Base-by-base conservation (phyloP, 768 basidiomycete species). In the Hydnum rufescens region DNA sequence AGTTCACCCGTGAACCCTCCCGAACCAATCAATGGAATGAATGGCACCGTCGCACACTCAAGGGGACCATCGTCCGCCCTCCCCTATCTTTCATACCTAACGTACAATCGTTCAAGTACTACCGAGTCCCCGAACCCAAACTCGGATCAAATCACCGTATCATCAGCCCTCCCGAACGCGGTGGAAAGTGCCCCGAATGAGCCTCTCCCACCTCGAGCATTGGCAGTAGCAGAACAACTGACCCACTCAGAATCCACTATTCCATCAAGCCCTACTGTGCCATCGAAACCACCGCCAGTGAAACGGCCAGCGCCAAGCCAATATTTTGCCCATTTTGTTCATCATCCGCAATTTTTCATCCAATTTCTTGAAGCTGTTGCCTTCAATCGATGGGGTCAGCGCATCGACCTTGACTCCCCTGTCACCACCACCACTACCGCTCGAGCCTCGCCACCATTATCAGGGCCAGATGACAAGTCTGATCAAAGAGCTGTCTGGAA, bases 301-400 rank as follows among this genome's bases (percentile, higher is more conserved):
- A 28, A 76, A 60, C 68, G 73, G 0, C 82, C 88, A 0, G 89
- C 88, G 0, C 89, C 92, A 0, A 69, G 80, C 3, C 68, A 82
- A 30, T 97, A 88, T 64, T 97, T 96, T 60, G 80, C 89, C 0
- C 88, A 95, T 62, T 97, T 95, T 57, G 80, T 95, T 32, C 86
- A 93, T 60, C 86, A 92, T 58, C 76, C 82, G 54, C 71, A 70
- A 2, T 76, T 85, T 53, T 93, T 99, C 57, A 72, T 87, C 36
- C 70, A 74, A 1, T 97, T 96, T 64, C 73, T 99, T 5, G 92
- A 97, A 66, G 78, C 78, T 4, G 82, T 97, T 29, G 85, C 88
- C 2, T 60, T 66, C 36, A 71, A 76, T 25, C 71, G 88, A 4
- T 97, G 88, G 86, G 75, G 75, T 3, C 87, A 93, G 62, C 70